phyloP scores from a whole-genome alignment of 73 alveolate genomes.

The Breviolum minutum region DNA sequence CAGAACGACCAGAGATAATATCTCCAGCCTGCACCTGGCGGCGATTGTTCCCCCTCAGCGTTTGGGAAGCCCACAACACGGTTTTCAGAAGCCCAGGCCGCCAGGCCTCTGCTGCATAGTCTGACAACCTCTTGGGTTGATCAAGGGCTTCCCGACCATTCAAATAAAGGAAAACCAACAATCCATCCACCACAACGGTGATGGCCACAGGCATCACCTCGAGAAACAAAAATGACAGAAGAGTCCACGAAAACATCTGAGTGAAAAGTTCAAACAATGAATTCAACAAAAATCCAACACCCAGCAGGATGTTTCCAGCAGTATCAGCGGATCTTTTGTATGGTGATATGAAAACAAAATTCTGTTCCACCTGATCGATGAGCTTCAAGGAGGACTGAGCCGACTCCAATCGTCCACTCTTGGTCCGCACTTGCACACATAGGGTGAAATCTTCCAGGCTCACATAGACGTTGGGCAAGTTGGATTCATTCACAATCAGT shows the following conservation, averaged over 20 bases:
- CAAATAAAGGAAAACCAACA: slow-evolving; percentile 61
- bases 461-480: slow-evolving; percentile 77
- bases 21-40: slow-evolving; percentile 46
- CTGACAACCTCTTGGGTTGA: slow-evolving; percentile 66
- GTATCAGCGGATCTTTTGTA: no score
- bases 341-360: no score
- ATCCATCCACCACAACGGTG: slow-evolving; percentile 76
- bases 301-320: not conserved
- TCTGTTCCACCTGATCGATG: slow-evolving; percentile 41
- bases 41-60: no score
- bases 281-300: not conserved
- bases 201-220: slow-evolving; percentile 66
- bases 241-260: not conserved
- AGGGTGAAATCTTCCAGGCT: slow-evolving; percentile 82
- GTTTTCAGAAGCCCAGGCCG: no score
- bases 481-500: slow-evolving; percentile 53
- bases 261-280: not conserved
- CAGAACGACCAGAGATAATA: slow-evolving; percentile 9
- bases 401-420: slow-evolving; percentile 66
- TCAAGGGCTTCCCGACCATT: slow-evolving; percentile 76
- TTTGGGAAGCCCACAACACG: no score
- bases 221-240: not conserved
- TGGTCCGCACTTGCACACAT: slow-evolving; percentile 79
- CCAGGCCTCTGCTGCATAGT: slow-evolving; percentile 74
- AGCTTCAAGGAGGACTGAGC: slow-evolving; percentile 46